Percentiles rank a stretch among this genome's conserved stretches.
Evolutionary conservation across 2,329 filamentous ascomycete species (phyloP).

Genomic region (Fonsecaea nubica): DNA sequence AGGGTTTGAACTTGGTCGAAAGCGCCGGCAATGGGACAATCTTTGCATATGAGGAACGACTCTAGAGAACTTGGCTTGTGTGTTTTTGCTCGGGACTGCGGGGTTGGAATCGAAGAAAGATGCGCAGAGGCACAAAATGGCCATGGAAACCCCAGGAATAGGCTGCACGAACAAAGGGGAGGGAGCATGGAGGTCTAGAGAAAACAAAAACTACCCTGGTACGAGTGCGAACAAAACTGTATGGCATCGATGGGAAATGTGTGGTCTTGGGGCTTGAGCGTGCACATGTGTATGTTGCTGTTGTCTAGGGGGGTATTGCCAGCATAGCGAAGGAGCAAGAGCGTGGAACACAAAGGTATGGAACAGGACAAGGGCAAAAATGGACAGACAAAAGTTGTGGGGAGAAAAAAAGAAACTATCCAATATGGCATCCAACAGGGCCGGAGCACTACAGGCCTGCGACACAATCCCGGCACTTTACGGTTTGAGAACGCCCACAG

Average conservation of each 20-base stretch:
- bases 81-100: conserved; percentile 26
- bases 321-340: conserved; percentile 35
- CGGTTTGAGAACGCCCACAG: conserved; percentile 3
- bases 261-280: background rate
- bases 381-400: conserved; percentile 20
- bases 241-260: conserved; percentile 19
- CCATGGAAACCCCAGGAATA: conserved; percentile 13
- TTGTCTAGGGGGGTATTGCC: conserved; percentile 34
- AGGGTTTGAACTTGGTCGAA: conserved; percentile 27
- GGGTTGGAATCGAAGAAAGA: conserved; percentile 16
- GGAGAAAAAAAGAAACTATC: background rate
- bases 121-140: conserved; percentile 15
- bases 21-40: conserved; percentile 31
- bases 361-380: conserved; percentile 11
- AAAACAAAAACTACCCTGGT: conserved; percentile 29
- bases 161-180: conserved; percentile 20
- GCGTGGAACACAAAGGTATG: conserved; percentile 24
- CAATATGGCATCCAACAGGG: conserved; percentile 21
- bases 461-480: conserved; percentile 6
- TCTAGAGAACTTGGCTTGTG: conserved; percentile 36
- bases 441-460: background rate
- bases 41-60: conserved; percentile 39
- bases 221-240: conserved; percentile 27
- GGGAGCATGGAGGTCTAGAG: conserved; percentile 35
- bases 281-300: conserved; percentile 17